Base-by-base conservation (phyloP, 2,329 filamentous ascomycete genomes). In the Monosporascus sp. region DNA sequence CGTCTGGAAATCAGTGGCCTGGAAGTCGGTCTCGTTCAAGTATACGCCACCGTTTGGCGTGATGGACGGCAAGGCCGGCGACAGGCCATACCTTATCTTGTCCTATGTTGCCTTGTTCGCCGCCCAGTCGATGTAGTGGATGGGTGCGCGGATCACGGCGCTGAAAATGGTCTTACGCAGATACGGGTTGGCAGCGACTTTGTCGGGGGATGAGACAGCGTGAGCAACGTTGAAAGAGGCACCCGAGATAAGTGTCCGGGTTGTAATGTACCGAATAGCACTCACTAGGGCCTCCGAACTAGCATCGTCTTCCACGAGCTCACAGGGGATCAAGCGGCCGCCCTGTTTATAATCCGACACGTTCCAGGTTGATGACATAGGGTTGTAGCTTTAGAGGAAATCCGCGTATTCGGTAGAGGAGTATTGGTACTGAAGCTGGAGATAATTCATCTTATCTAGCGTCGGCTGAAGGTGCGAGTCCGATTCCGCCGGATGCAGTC, bases 11-110 rank as follows among this genome's bases (percentile, higher is more conserved):
- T 67, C 54, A 1, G 63, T 59, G 22, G 68, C 57, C 16, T 63
- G 59, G 22, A 70, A 72, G 57, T 74, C 70, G 0, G 66, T 72
- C 62, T 78, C 74, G 51, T 74, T 75, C 60, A 71, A 52, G 51
- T 74, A 73, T 2, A 61, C 57, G 4, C 52, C 61, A 7, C 52
- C 54, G 6, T 58, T 55, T 0, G 63, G 63, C 7, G 56, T 57
- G 14, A 60, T 22, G 9, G 41, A 19, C 41, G 50, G 43, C 3
- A 60, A 20, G 3, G 22, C 11, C 0, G 59, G 59, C 3, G 58
- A 14, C 3, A 59, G 38, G 6, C 54, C 56, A 17, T 57, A 14
- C 7, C 58, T 61, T 4, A 61, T 51, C 40, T 49, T 26, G n/a
- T 57, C 50, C 22, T 60, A 52, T 0, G 35, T 54, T 5, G 40